Percentiles rank a stretch among this genome's conserved stretches.
Evolutionary conservation across 148 eudicot species (phyloP).

Genomic region (Heliosperma pusillum): DNA sequence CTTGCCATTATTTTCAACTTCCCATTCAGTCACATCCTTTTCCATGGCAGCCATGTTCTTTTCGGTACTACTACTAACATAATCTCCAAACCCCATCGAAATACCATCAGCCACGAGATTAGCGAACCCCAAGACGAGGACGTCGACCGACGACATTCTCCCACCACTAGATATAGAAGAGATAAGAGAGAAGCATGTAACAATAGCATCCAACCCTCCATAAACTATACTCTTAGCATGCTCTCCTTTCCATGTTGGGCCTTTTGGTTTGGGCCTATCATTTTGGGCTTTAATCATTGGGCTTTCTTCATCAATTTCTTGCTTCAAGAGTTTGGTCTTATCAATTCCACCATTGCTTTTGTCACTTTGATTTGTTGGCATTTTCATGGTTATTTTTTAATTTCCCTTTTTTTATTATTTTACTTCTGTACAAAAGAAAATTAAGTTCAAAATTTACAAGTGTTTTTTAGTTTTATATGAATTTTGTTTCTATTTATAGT

Average conservation of each 20-base stretch:
- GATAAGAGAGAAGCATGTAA: conserved; percentile 58
- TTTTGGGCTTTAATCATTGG: conserved; percentile 16
- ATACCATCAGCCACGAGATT: conserved; percentile 71
- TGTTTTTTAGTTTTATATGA: neutral
- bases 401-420: neutral
- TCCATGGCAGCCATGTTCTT: conserved; percentile 50
- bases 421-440: neutral
- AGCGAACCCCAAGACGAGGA: conserved; percentile 60
- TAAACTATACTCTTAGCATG: conserved; percentile 65
- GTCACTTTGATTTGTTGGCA: conserved; percentile 24
- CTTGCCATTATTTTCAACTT: conserved; percentile 34
- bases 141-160: conserved; percentile 56
- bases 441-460: neutral
- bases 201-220: conserved; percentile 62
- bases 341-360: too few relatives aligned
- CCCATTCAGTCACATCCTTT: conserved; percentile 53
- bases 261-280: conserved; percentile 38
- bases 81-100: conserved; percentile 80
- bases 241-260: conserved; percentile 58
- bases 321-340: conserved; percentile 20
- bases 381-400: conserved; percentile 2
- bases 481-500: conserved; percentile 2
- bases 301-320: conserved; percentile 27
- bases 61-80: conserved; percentile 56
- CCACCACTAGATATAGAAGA: conserved; percentile 64